Percentiles rank a stretch among this genome's conserved stretches.
Evolutionary conservation across 75 land plant genomes (phyloP).

Genomic region (Cupressus sempervirens): DNA sequence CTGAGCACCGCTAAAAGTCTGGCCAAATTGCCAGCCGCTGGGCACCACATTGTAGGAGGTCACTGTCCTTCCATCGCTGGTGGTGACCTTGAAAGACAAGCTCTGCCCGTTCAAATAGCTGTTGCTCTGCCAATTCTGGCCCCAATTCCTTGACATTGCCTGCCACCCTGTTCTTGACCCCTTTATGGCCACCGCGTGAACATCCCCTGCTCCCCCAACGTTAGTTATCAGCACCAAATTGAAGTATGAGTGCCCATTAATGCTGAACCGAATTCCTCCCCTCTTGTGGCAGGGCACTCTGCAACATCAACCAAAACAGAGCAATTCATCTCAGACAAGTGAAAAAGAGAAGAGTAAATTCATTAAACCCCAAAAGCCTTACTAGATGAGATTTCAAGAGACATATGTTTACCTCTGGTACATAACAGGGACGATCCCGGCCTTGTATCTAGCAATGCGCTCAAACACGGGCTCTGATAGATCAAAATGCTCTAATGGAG

Average conservation of each 20-base stretch:
- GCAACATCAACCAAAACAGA: neutral
- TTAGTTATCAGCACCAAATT: neutral
- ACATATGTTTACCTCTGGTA: constrained; percentile 10
- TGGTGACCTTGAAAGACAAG: neutral
- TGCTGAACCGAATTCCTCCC: neutral
- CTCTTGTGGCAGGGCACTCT: neutral
- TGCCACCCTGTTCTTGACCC: neutral
- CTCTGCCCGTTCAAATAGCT: neutral
- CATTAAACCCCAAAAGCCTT: too few species aligned
- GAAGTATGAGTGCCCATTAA: neutral
- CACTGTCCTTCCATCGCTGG: neutral
- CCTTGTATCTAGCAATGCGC: constrained; percentile 12
- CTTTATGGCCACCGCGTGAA: neutral
- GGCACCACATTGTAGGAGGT: neutral
- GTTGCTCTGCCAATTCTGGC: neutral
- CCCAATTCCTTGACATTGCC: neutral
- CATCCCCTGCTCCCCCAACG: neutral
- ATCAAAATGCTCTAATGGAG: constrained; percentile 14
- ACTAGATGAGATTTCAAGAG: neutral
- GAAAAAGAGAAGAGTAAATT: neutral
- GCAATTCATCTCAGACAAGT: neutral
- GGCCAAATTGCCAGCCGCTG: neutral
- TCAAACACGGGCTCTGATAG: constrained; percentile 16
- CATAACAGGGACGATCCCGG: constrained; percentile 17
- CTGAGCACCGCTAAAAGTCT: neutral